These are phyloP conservation scores for Penicillium paxilli DNA, from an alignment of 495 filamentous ascomycete genomes.

Conservation along the genomic window DNA sequence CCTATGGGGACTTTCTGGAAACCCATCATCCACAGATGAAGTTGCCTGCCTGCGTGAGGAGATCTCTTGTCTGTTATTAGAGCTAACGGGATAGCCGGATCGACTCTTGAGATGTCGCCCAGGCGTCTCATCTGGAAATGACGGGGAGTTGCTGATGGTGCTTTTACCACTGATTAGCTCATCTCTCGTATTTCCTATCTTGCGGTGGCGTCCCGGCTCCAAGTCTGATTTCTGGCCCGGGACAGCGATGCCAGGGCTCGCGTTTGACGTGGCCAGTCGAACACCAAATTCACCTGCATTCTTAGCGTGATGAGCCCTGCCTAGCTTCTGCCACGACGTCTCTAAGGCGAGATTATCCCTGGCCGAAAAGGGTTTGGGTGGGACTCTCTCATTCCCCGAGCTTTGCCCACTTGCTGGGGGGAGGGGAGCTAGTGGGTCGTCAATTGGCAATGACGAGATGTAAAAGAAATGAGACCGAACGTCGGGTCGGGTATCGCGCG, in stretches of 20 bases:
- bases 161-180: conserved; percentile 30
- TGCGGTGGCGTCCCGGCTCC: conserved; percentile 28
- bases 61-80: conserved; percentile 7
- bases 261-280: conserved; percentile 34
- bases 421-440: conserved; percentile 74
- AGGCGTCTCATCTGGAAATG: conserved; percentile 14
- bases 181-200: conserved; percentile 17
- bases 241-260: conserved; percentile 47
- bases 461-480: conserved; percentile 79
- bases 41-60: conserved; percentile 8
- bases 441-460: conserved; percentile 71
- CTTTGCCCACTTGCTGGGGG: conserved; percentile 55
- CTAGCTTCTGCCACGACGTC: conserved; percentile 65
- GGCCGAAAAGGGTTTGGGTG: conserved; percentile 74
- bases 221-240: conserved; percentile 37
- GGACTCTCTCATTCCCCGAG: conserved; percentile 47
- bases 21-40: conserved; percentile 10
- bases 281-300: conserved; percentile 25
- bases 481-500: conserved; percentile 37
- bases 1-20: conserved; percentile 5
- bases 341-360: conserved; percentile 75
- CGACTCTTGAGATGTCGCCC: conserved; percentile 13
- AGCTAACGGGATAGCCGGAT: conserved; percentile 5
- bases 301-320: conserved; percentile 38
- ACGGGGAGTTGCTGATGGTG: conserved; percentile 13